Percentiles rank a stretch among this genome's conserved stretches.
Evolutionary conservation across 83 land plant species (phyloP).

Genomic region (Diphasiastrum complanatum): DNA sequence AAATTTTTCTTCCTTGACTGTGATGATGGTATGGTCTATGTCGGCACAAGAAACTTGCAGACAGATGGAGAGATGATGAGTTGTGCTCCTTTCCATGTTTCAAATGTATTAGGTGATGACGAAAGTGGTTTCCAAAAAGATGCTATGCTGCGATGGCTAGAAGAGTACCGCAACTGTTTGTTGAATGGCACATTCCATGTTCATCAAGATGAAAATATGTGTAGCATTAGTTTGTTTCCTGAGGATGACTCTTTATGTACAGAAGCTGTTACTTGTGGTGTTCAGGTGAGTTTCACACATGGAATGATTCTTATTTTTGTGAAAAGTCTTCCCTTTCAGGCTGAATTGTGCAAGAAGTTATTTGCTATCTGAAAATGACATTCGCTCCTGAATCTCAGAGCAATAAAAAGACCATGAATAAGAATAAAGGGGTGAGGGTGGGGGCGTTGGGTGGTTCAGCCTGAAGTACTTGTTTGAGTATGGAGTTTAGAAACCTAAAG

Average conservation of each 20-base stretch:
- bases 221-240: constrained; percentile 61
- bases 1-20: constrained; percentile 76
- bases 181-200: constrained; percentile 48
- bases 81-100: constrained; percentile 57
- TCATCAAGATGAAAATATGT: constrained; percentile 26
- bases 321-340: no score
- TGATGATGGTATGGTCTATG: constrained; percentile 66
- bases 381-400: no score
- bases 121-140: constrained; percentile 42
- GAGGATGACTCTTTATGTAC: constrained; percentile 60
- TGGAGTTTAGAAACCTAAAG: no score
- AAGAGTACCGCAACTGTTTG: constrained; percentile 63
- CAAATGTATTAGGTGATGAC: constrained; percentile 14
- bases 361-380: no score
- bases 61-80: constrained; percentile 65
- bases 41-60: constrained; percentile 57
- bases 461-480: no score
- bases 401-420: no score
- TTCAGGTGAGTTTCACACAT: constrained; percentile 44
- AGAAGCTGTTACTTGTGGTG: constrained; percentile 73
- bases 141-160: constrained; percentile 83
- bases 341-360: no score
- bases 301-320: not conserved
- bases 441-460: no score
- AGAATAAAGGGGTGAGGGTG: no score